Conservation (phyloP, 2,329 filamentous ascomycete genomes). For the Diatrype stigma region DNA sequence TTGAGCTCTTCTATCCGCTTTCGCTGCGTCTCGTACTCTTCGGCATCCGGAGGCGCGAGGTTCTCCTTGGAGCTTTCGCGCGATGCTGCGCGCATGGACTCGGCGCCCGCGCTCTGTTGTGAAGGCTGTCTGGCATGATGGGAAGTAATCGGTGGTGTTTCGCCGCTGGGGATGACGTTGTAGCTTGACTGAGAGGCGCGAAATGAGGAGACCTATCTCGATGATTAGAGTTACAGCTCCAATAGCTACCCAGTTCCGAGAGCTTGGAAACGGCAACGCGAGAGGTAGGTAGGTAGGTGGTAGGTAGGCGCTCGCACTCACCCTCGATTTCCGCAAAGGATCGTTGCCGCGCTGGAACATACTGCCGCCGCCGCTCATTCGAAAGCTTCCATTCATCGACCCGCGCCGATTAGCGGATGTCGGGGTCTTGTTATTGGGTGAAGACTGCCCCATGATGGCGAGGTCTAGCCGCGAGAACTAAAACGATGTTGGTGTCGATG, state of each 20-base stretch:
- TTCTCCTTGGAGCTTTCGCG: slow-evolving; percentile 58
- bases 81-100: slow-evolving; percentile 43
- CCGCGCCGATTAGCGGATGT: not conserved
- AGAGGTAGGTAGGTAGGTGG: no score
- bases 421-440: not conserved
- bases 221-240: slow-evolving; percentile 1
- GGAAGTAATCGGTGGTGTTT: slow-evolving; percentile 30
- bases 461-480: not conserved
- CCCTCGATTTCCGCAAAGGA: slow-evolving; percentile 22
- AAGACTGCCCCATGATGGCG: not conserved
- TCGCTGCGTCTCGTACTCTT: slow-evolving; percentile 55
- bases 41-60: slow-evolving; percentile 53
- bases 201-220: slow-evolving; percentile 39
- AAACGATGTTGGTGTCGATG: not conserved
- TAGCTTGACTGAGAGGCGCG: slow-evolving; percentile 52
- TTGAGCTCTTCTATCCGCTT: slow-evolving; percentile 72
- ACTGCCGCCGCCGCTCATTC: slow-evolving; percentile 23
- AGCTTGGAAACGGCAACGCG: not conserved
- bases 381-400: not conserved
- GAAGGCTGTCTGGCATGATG: slow-evolving; percentile 32
- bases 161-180: slow-evolving; percentile 54
- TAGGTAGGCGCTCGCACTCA: no score
- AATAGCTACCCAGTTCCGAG: not conserved
- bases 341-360: slow-evolving; percentile 13
- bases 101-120: slow-evolving; percentile 35